Conservation (phyloP, 2,329 filamentous ascomycete species). For the Neofusicoccum umdonicola region DNA sequence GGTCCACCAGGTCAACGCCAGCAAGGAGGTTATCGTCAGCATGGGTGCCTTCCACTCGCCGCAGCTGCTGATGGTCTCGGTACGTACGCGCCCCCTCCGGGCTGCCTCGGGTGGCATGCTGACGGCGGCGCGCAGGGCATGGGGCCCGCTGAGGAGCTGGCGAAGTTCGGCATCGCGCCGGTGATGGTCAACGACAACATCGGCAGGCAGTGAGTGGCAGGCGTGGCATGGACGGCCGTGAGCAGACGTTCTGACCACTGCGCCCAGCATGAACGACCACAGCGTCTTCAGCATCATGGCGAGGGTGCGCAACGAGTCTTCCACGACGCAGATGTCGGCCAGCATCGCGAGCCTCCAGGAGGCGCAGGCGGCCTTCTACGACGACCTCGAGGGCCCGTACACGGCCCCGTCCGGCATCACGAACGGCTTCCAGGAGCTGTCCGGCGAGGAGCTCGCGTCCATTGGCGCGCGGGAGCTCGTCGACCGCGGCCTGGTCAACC, state of each 20-base stretch:
- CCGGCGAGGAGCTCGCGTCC: slow-evolving; percentile 19
- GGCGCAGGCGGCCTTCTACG: slow-evolving; percentile 28
- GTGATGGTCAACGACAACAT: too few relatives aligned
- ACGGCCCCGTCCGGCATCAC: slow-evolving; percentile 33
- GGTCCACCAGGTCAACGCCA: too few relatives aligned
- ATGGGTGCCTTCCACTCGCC: too few relatives aligned
- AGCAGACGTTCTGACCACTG: not conserved
- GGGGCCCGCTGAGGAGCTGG: too few relatives aligned
- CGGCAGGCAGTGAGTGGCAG: too few relatives aligned
- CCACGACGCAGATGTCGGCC: slow-evolving; percentile 26
- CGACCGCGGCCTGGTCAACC: slow-evolving; percentile 23
- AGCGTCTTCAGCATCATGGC: slow-evolving; percentile 31
- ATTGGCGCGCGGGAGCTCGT: slow-evolving; percentile 25
- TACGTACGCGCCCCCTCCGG: too few relatives aligned
- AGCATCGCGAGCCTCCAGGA: slow-evolving; percentile 25
- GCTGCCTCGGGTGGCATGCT: too few relatives aligned
- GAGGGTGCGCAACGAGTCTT: slow-evolving; percentile 23
- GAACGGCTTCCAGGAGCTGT: slow-evolving; percentile 32
- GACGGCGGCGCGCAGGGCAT: too few relatives aligned
- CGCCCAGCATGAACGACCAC: slow-evolving; percentile 24
- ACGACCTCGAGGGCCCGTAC: slow-evolving; percentile 29
- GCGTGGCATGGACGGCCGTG: too few relatives aligned
- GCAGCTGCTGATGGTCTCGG: too few relatives aligned
- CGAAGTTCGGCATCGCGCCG: too few relatives aligned
- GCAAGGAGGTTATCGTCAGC: too few relatives aligned